Base-by-base conservation (phyloP, 1,139 yeast species). In the Geotrichum phurueaensis region DNA sequence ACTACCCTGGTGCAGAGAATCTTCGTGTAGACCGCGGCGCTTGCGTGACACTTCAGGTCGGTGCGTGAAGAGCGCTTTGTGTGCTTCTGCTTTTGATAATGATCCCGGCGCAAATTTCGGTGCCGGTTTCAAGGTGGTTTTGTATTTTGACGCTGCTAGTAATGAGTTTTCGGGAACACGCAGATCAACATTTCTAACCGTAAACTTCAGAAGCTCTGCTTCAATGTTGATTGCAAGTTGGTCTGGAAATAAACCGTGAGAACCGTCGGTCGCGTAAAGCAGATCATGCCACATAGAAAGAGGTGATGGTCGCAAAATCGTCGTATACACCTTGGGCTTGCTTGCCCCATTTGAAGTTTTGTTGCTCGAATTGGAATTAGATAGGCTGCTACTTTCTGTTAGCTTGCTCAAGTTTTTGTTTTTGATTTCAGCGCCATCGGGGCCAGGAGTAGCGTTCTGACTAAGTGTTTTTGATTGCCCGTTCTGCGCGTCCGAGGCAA, bases 271-370 rank as follows among this genome's bases (percentile, higher is more conserved):
- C 61, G 89, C 89, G 63, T 87, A 85, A 66, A 92, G 79, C 69
- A 94, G 76, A 70, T 94, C 98, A 71, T 89, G 92, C 77, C 89
- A 92, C 57, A 87, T 76, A 0, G 96, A 86, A 53, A 89, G 72
- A 62, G 87, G 91, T 1, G 96, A 88, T 1, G 97, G 96, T 61
- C 86, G 80, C 62, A 92, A 76, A 29, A 94, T 75, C 0, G 96
- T 86, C 59, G 94, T 79, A 71, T 87, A 90, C 5, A 89, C 84
- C 66, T 85, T 83, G 13, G 95, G 94, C 63, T 79, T 72, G 48
- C 22, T 47, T n/a, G 49, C 58, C n/a, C 25, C 56, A 47, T 15
- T 54, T 12, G 54, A 27, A 20, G 29, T 57, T 27, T 50, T 33
- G 50, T 54, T 31, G 50, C 53, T 31, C 22, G 47, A 15, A 22